A percentile compares a stretch with the other conserved stretches of the same genome.
phyloP scores from a whole-genome alignment of 1,139 yeast species.

The Debaryomycetaceae sp. region DNA sequence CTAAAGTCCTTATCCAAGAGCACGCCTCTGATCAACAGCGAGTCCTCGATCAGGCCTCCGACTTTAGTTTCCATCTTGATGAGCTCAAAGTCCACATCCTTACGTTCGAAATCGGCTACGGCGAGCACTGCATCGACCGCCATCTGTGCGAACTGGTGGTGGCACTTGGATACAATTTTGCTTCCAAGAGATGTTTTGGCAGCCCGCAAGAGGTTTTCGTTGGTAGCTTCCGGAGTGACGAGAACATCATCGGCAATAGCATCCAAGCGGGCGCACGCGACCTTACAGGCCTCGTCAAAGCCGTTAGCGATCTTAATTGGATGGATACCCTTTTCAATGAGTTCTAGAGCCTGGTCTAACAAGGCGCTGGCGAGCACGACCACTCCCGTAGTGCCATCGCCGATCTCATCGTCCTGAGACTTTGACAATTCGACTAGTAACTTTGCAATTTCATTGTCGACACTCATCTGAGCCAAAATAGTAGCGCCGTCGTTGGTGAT shows the following conservation, averaged over 20 bases:
- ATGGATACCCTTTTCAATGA: conserved; percentile 94
- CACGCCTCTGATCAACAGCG: conserved; percentile 79
- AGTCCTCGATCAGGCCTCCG: conserved; percentile 87
- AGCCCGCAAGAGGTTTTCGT: conserved; percentile 62
- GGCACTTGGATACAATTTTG: conserved; percentile 88
- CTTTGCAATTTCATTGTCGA: conserved; percentile 93
- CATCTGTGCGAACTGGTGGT: conserved; percentile 88
- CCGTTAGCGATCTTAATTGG: conserved; percentile 97
- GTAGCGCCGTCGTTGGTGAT: conserved; percentile 99
- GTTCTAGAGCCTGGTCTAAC: conserved; percentile 86
- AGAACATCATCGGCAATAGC: conserved; percentile 54
- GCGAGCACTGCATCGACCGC: conserved; percentile 94
- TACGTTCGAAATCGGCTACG: conserved; percentile 85
- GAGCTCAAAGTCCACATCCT: conserved; percentile 93
- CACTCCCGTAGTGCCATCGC: conserved; percentile 99
- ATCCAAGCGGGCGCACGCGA: conserved; percentile 75
- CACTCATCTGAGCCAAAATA: conserved; percentile 88
- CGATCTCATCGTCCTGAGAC: conserved; percentile 97
- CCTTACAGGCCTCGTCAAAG: conserved; percentile 90
- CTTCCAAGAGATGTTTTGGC: conserved; percentile 94
- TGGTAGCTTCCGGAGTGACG: conserved; percentile 36
- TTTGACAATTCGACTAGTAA: conserved; percentile 85
- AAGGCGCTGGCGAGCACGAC: conserved; percentile 93
- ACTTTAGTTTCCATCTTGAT: conserved; percentile 93
- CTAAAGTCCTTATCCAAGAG: conserved; percentile 93